phyloP scores from a whole-genome alignment of 192 early-diverging fungal species.

The Phycomyces nitens region DNA sequence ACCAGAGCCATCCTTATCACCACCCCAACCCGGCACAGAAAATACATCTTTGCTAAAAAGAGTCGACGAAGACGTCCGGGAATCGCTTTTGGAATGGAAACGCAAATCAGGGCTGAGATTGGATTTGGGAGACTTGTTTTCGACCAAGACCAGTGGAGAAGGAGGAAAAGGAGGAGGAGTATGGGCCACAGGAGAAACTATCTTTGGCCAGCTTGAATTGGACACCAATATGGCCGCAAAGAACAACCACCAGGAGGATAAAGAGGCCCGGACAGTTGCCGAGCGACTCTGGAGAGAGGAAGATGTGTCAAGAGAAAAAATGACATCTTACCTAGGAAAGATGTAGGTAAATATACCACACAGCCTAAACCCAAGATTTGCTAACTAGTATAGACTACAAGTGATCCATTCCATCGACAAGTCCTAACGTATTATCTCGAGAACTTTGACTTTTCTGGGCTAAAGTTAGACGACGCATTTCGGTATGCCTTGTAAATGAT shows the following conservation, averaged over 20 bases:
- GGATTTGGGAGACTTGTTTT: too few species aligned
- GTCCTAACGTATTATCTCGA: constrained; percentile 23
- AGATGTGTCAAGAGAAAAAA: not conserved
- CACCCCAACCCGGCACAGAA: too few species aligned
- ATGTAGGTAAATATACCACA: not conserved
- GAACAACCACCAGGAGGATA: not conserved
- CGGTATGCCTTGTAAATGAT: constrained; percentile 23
- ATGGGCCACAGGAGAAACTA: too few species aligned
- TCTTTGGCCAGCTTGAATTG: too few species aligned
- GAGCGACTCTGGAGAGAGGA: constrained; percentile 15
- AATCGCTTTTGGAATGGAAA: constrained; percentile 15
- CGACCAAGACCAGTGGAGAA: too few species aligned
- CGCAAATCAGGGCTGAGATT: too few species aligned
- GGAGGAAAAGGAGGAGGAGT: too few species aligned
- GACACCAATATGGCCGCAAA: too few species aligned
- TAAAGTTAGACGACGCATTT: constrained; percentile 25
- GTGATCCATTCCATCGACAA: constrained; percentile 17
- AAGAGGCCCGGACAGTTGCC: not conserved
- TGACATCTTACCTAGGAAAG: constrained; percentile 22
- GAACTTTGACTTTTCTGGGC: constrained; percentile 23
- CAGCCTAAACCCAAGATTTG: not conserved
- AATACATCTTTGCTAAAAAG: too few species aligned
- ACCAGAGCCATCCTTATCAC: too few species aligned
- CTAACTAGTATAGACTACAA: constrained; percentile 2
- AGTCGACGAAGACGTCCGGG: not conserved